Conservation (phyloP, 2,329 filamentous ascomycete genomes). For the Rhinocladiella mackenziei region DNA sequence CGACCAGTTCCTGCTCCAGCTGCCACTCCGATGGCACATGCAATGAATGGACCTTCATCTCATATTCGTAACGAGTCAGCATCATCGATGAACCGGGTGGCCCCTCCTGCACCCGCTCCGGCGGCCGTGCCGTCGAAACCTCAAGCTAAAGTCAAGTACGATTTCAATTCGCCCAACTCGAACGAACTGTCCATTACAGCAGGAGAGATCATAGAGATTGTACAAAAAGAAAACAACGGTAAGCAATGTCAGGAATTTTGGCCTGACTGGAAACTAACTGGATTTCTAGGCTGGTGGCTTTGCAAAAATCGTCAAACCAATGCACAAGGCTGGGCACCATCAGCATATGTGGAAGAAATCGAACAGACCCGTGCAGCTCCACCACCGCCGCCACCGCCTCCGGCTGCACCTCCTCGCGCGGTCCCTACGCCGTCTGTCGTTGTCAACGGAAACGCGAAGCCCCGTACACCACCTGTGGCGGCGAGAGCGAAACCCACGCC, state of each 20-base stretch:
- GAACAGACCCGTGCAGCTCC: conserved; percentile 58
- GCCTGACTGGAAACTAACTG: too few relatives aligned
- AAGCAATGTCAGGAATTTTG: conserved; percentile 41
- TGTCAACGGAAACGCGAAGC: conserved; percentile 18
- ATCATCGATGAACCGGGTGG: conserved; percentile 47
- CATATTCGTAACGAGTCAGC: conserved; percentile 57
- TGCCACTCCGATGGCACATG: conserved; percentile 30
- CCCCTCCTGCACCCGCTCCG: conserved; percentile 57
- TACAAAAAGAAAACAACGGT: conserved; percentile 97
- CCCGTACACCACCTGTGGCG: conserved; percentile 4
- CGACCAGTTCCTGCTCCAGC: conserved; percentile 33
- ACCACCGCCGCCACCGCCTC: conserved; percentile 52
- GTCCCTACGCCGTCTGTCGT: conserved; percentile 58
- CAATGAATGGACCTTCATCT: conserved; percentile 36
- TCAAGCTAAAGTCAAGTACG: conserved; percentile 85
- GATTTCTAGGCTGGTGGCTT: conserved; percentile 92
- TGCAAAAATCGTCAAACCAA: conserved; percentile 66
- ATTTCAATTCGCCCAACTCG: conserved; percentile 77
- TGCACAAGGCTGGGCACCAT: conserved; percentile 88
- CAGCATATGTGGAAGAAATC: conserved; percentile 83
- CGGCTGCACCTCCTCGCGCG: conserved; percentile 45
- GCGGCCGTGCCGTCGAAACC: conserved; percentile 62
- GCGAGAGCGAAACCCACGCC: conserved; percentile 56
- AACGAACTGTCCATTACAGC: conserved; percentile 79
- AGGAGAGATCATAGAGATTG: conserved; percentile 78